Evolutionary conservation across 768 basidiomycete species (phyloP).

Genomic region (Rhizopogon sp.): DNA sequence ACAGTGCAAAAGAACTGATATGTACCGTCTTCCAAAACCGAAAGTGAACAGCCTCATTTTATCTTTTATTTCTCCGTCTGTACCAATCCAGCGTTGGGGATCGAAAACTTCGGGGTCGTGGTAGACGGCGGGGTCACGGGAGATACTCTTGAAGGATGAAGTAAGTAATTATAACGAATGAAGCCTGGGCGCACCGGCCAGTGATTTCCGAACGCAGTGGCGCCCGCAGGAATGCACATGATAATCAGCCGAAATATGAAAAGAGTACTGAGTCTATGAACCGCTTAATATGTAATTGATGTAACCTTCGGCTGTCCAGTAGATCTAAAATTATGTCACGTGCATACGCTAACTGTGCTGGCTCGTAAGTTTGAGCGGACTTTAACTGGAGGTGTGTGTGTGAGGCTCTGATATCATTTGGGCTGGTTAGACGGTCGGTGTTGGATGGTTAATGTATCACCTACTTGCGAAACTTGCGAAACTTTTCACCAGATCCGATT

Average conservation of each 20-base stretch:
- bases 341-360: constrained; percentile 37
- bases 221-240: constrained; percentile 29
- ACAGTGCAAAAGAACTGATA: not conserved
- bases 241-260: not conserved
- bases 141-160: constrained; percentile 32
- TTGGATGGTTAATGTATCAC: not conserved
- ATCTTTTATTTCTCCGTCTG: constrained; percentile 36
- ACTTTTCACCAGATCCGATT: constrained; percentile 47
- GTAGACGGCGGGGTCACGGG: constrained; percentile 45
- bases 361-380: constrained; percentile 38
- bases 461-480: constrained; percentile 54
- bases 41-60: constrained; percentile 43
- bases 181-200: constrained; percentile 13
- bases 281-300: constrained; percentile 21
- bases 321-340: constrained; percentile 16
- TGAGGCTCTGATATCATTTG: constrained; percentile 34
- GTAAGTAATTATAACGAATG: not conserved
- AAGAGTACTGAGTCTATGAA: constrained; percentile 28
- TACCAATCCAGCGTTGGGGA: constrained; percentile 48
- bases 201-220: constrained; percentile 27
- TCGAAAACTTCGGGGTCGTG: constrained; percentile 49
- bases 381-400: constrained; percentile 51
- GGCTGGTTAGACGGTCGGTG: not conserved
- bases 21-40: constrained; percentile 45
- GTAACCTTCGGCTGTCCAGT: constrained; percentile 17